phyloP scores from a whole-genome alignment of 345 rosid species.

The Pugionium dolabratum region DNA sequence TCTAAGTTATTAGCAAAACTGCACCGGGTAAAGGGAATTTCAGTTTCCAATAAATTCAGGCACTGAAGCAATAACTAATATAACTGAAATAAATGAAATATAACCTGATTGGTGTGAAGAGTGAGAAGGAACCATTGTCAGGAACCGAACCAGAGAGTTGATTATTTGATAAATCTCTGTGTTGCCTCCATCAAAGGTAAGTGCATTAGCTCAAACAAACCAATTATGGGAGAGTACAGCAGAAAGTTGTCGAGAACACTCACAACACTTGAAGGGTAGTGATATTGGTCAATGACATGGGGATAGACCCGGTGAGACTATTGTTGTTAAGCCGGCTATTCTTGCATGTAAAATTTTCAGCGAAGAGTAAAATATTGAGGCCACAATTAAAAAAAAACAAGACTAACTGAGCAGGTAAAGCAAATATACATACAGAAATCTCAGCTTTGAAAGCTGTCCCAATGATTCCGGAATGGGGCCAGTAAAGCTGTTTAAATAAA shows the following conservation, averaged over 20 bases:
- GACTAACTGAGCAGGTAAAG: conserved; percentile 8
- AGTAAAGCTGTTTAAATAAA: too few relatives aligned
- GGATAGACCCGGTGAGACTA: too few relatives aligned
- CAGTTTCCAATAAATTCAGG: conserved; percentile 17
- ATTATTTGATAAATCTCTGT: conserved; percentile 95
- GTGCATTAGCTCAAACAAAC: conserved; percentile 16
- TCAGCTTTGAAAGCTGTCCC: conserved; percentile 80
- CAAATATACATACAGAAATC: conserved; percentile 77
- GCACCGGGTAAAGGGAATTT: conserved; percentile 38
- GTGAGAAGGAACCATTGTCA: too few relatives aligned
- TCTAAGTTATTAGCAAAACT: conserved; percentile 94
- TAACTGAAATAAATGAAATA: neutral
- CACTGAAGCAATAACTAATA: conserved; percentile 4
- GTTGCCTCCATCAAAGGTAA: conserved; percentile 25
- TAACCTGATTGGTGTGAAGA: too few relatives aligned
- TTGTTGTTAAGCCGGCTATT: conserved; percentile 54
- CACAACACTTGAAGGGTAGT: conserved; percentile 91
- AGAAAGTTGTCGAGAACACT: conserved; percentile 43
- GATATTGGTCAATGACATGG: conserved; percentile 25
- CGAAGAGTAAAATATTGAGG: conserved; percentile 17
- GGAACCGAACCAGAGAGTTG: conserved; percentile 36
- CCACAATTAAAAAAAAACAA: conserved; percentile 10
- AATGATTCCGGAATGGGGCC: too few relatives aligned
- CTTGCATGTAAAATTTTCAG: conserved; percentile 46
- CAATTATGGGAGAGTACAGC: neutral